Base-by-base conservation (phyloP, 257 asterid species). In the Przewalskia tangutica region DNA sequence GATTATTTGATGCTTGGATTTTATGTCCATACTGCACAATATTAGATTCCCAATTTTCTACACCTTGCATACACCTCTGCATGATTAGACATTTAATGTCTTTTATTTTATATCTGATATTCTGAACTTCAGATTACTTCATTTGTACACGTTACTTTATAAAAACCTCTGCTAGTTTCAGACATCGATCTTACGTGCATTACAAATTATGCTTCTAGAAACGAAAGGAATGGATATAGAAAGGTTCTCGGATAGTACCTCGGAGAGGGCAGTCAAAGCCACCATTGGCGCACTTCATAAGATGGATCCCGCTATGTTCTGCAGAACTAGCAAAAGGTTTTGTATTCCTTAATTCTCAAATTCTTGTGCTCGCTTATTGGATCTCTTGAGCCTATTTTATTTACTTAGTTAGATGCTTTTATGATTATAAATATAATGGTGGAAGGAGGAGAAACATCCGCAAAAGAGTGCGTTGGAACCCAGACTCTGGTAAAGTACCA, bases 261-360 rank as follows among this genome's bases (percentile, higher is more conserved):
- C 5, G 4, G 83, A 59, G 36, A 85, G 83, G 54, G 67, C 76
- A 82, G 73, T 44, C 56, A 78, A 91, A 86, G 86, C 81, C 82
- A 11, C 91, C 85, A 20, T 90, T 94, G 54, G 83, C 88, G 83
- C 56, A 93, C 84, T 87, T 84, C 42, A 89, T 93, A 38, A 84
- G 56, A 85, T 91, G 88, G 90, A 77, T 56, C 56, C 86, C 0
- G 89, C 84, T 86, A 91, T 84, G 81, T 91, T 79, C 97, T 7
- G 95, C 91, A 42, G 98, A 94, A 85, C 89, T 93, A 81, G 93
- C 88, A 40, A 82, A 81, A 89, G 94, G 80, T 75, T 12, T 50
- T 75, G 81, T 86, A 38, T 67, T 77, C 66, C 55, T 64, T 64
- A 68, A 64, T 53, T 53, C 60, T 51, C 50, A 7, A 75, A 4